Evolutionary conservation across 805 yeast genomes (phyloP).

Genomic region (Saccharomycopsis guyanensis): DNA sequence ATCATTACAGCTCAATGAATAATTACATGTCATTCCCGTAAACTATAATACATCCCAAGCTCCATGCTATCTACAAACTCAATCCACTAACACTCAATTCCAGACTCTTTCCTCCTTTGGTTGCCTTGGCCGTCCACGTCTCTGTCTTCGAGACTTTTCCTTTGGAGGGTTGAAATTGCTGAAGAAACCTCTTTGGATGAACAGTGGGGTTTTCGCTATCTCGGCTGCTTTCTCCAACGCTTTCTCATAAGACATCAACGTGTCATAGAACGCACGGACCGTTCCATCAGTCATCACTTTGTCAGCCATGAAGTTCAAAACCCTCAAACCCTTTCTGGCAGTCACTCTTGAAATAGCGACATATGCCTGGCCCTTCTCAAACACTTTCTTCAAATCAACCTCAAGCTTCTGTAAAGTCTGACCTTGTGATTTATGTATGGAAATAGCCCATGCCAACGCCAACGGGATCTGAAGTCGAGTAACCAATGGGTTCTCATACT

Average conservation of each 20-base stretch:
- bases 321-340: slow-evolving; percentile 74
- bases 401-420: slow-evolving; percentile 71
- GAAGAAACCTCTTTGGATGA: slow-evolving; percentile 39
- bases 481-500: slow-evolving; percentile 52
- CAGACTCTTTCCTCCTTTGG: no score
- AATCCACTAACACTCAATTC: no score
- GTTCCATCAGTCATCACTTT: slow-evolving; percentile 63
- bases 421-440: slow-evolving; percentile 95
- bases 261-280: slow-evolving; percentile 63
- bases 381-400: slow-evolving; percentile 68
- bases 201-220: slow-evolving; percentile 33
- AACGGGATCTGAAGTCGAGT: slow-evolving; percentile 77
- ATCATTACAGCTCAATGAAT: no score
- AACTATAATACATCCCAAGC: no score
- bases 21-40: no score
- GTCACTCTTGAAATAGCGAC: slow-evolving; percentile 93
- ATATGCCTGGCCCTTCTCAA: slow-evolving; percentile 93
- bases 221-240: slow-evolving; percentile 34
- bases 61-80: no score
- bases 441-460: slow-evolving; percentile 92
- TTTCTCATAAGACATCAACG: slow-evolving; percentile 35
- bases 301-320: slow-evolving; percentile 56
- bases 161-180: slow-evolving; percentile 11
- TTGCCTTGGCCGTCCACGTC: no score
- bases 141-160: neutral